Conservation (phyloP, 176 grass and related monocot genomes). For the Puya raimondii region DNA sequence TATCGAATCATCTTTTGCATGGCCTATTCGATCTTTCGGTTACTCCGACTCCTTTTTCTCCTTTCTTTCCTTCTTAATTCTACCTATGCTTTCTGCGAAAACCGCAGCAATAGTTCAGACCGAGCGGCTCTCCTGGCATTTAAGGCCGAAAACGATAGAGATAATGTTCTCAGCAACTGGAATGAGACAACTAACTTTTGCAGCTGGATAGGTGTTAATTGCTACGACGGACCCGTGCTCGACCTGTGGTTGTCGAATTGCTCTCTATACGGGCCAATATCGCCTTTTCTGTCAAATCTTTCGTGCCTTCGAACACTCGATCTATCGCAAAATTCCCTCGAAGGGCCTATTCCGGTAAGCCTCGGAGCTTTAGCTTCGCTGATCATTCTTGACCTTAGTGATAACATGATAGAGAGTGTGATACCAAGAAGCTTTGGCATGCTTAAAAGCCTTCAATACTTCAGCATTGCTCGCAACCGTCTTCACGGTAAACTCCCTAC, state of each 20-base stretch:
- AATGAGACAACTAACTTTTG: slow-evolving; percentile 5
- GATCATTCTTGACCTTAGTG: background rate
- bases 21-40: background rate
- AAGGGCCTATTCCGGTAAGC: background rate
- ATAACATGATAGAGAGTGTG: background rate
- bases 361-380: background rate
- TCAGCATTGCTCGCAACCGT: background rate
- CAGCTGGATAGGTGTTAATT: background rate
- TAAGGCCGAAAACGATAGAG: background rate
- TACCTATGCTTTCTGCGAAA: background rate
- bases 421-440: slow-evolving; percentile 4
- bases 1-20: background rate
- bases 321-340: slow-evolving; percentile 2
- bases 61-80: background rate
- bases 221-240: background rate
- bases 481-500: background rate
- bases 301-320: slow-evolving; percentile 2
- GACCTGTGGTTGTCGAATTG: background rate
- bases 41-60: background rate
- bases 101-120: background rate
- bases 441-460: background rate
- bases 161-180: slow-evolving; percentile 12
- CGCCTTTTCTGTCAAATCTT: slow-evolving; percentile 14
- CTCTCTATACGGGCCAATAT: slow-evolving; percentile 11
- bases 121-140: background rate